Percentiles rank a stretch among this genome's conserved stretches.
phyloP scores from a whole-genome alignment of 108 stramenopile species.

The Stephanodiscus triporus region DNA sequence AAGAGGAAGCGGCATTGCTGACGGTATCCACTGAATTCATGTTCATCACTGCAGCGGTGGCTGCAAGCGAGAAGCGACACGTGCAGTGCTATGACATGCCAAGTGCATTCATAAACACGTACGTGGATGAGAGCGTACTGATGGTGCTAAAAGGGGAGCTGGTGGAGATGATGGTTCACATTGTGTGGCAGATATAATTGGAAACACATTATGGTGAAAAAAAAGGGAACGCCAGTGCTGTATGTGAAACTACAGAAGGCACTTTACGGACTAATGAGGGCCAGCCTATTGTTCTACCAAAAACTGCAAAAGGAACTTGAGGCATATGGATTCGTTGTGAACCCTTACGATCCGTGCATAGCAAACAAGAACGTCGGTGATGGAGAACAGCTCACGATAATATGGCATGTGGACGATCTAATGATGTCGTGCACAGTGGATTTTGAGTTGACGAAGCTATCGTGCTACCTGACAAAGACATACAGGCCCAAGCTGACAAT shows the following conservation, averaged over 20 bases:
- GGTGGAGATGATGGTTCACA: conserved; percentile 29
- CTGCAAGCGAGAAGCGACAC: conserved; percentile 44
- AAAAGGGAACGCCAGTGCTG: too few species aligned
- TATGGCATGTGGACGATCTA: conserved; percentile 59
- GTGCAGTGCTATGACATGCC: conserved; percentile 52
- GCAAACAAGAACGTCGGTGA: background rate
- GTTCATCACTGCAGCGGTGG: conserved; percentile 31
- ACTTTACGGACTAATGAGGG: conserved; percentile 15
- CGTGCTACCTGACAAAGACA: background rate
- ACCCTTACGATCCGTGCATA: conserved; percentile 33
- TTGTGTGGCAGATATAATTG: conserved; percentile 19
- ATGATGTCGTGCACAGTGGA: conserved; percentile 6
- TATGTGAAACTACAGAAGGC: conserved; percentile 31
- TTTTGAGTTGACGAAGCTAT: background rate
- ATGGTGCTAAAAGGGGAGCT: conserved; percentile 29
- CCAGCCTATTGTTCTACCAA: background rate
- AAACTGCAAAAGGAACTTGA: background rate
- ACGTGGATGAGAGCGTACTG: conserved; percentile 31
- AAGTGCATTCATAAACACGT: conserved; percentile 57
- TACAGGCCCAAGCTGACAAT: conserved; percentile 13
- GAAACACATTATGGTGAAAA: conserved; percentile 10
- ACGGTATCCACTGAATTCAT: conserved; percentile 39
- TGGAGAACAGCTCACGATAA: conserved; percentile 40
- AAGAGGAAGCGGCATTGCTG: conserved; percentile 19
- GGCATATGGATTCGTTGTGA: background rate